Conservation (phyloP, 2,329 filamentous ascomycete genomes). For the Pochonia chlamydosporia region DNA sequence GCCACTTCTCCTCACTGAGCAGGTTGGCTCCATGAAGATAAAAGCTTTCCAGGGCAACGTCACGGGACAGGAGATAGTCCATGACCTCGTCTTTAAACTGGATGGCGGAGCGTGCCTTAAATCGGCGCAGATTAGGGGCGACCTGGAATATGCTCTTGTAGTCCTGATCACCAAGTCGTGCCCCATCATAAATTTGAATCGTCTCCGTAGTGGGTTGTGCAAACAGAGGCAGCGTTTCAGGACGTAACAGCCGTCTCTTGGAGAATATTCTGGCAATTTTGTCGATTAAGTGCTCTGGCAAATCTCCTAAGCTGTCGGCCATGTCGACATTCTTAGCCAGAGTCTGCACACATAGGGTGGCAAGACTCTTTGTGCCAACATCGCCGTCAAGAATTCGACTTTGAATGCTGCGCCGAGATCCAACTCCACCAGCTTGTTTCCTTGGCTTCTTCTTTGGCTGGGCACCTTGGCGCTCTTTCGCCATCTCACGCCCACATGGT, state of each 20-base stretch:
- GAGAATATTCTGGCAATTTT: constrained; percentile 54
- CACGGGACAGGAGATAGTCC: constrained; percentile 71
- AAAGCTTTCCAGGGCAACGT: constrained; percentile 62
- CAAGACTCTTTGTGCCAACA: constrained; percentile 62
- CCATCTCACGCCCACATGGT: constrained; percentile 70
- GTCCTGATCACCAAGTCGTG: constrained; percentile 67
- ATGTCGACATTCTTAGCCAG: constrained; percentile 57
- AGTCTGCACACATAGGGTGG: constrained; percentile 58
- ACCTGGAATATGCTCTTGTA: constrained; percentile 75
- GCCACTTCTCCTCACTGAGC: constrained; percentile 71
- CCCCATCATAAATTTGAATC: constrained; percentile 52
- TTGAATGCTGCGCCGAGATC: constrained; percentile 67
- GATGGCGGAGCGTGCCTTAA: constrained; percentile 79
- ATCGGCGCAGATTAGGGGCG: constrained; percentile 59
- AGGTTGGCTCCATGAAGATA: constrained; percentile 83
- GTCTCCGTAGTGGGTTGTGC: constrained; percentile 44
- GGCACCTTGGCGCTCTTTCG: constrained; percentile 50
- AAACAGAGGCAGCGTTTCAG: constrained; percentile 52
- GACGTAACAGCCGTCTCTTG: constrained; percentile 51
- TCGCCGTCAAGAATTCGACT: constrained; percentile 79
- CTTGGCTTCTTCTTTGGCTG: constrained; percentile 37
- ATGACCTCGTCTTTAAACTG: constrained; percentile 85
- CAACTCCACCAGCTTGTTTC: constrained; percentile 47
- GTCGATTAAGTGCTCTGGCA: constrained; percentile 50
- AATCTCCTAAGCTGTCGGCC: constrained; percentile 56